Evolutionary conservation across 176 grass and related monocot species (phyloP), one percentile per base, ranked within the genome.

Genomic region (Aegilops bicornis): DNA sequence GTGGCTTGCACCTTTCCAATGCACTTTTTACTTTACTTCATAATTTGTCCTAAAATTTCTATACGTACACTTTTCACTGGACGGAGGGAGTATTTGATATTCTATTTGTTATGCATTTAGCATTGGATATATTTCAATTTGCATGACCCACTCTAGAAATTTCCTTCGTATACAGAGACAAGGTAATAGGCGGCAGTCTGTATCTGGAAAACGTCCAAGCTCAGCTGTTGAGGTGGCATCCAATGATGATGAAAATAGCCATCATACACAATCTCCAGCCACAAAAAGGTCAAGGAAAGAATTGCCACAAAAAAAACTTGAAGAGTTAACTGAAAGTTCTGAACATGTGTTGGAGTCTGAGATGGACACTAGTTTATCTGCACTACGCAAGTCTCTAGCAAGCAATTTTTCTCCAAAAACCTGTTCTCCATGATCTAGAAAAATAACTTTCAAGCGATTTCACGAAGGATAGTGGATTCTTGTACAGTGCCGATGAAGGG

Each of bases 261-360:
- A 36, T 30, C 40, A 58, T 64, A 47, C 40, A 76, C 25, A 86
- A 52, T 82, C 35, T 47, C 65, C 70, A 71, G 33, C 35, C n/a
- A 48, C 12, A 10, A 90, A 82, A 84, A 89, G 25, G 79, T 76
- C 83, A 61, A 86, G 74, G 75, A 88, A 86, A 72, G 67, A 83
- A 83, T 6, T 31, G 10, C 24, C 36, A 16, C 70, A 59, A 7
- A 71, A 7, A 42, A 69, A 60, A 60, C n/a, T 22, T 52, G 4
- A 58, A 68, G 5, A 58, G n/a, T 59, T 69, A 80, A 6, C 61
- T 47, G 40, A 70, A 78, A 30, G 9, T 65, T 79, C 87, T 52
- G 43, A 65, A 65, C 30, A 76, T 89, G 22, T 8, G 67, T 42
- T 73, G 17, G 50, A 43, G 27, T 33, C 78, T 72, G 87, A 87